Conservation (phyloP, 2,329 filamentous ascomycete genomes). For the Colletotrichum liaoningense region DNA sequence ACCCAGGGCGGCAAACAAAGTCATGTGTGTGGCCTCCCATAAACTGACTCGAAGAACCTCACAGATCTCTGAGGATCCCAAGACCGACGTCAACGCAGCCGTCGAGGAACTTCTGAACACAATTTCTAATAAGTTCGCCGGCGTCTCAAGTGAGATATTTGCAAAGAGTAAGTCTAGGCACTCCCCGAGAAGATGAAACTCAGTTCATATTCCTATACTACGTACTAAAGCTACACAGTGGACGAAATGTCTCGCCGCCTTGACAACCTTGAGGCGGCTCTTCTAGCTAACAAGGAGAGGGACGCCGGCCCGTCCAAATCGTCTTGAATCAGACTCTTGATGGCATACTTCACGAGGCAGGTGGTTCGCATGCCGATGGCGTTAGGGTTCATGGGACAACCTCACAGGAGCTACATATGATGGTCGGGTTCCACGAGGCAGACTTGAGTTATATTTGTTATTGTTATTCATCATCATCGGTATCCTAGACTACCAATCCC, state of each 20-base stretch:
- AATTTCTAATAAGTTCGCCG: conserved; percentile 85
- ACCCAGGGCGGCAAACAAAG: neutral
- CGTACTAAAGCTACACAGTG: conserved; percentile 66
- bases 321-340: conserved; percentile 34
- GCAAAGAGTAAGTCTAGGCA: conserved; percentile 76
- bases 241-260: conserved; percentile 92
- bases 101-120: conserved; percentile 90
- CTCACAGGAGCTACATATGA: conserved; percentile 9
- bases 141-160: conserved; percentile 87
- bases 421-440: neutral
- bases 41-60: neutral
- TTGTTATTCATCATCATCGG: conserved; percentile 17
- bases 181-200: neutral
- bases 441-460: conserved; percentile 14
- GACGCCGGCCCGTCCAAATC: conserved; percentile 51
- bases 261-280: conserved; percentile 82
- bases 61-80: conserved; percentile 57
- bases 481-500: conserved; percentile 30
- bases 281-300: conserved; percentile 68
- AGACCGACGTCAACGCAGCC: conserved; percentile 76
- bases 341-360: neutral
- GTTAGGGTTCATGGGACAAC: conserved; percentile 11
- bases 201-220: neutral
- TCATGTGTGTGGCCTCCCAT: neutral
- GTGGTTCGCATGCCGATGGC: neutral